Base-by-base conservation (phyloP, 2,329 filamentous ascomycete species). In the Fusarium sp. region DNA sequence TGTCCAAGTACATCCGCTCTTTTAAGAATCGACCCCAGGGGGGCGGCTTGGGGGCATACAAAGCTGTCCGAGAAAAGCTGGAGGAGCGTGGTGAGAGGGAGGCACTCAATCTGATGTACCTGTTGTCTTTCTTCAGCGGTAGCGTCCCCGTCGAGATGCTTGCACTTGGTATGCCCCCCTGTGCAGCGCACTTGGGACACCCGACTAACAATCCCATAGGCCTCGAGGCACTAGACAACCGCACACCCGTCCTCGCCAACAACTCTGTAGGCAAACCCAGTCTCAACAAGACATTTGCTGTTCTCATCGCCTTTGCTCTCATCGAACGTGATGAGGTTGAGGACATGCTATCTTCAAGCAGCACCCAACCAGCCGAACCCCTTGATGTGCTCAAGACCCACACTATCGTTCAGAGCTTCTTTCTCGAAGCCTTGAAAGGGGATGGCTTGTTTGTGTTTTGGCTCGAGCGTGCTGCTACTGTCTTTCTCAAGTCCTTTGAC, bases 311-410 rank as follows among this genome's bases (percentile, higher is more conserved):
- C 4, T 78, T 78, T 56, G 76, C 75, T 32, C 72, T 78, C 20
- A 74, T 78, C 15, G 75, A 78, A 40, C 76, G 76, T 25, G 76
- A 76, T 20, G 75, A 78, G 65, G 68, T 76, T n/a, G 76, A 78
- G 11, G 74, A 78, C 17, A 64, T 66, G 11, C 66, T 75, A 22
- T 75, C 74, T 4, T 60, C 57, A 7, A 71, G 65, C 32, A 75
- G 63, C 61, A 68, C 17, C 68, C 72, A 8, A 67, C 64, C 4
- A 65, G 52, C 50, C 4, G 74, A 78, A 17, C 76, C 73, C 10
- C 62, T 78, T 7, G 76, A 78, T 47, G 71, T 78, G 12, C 54
- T 78, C 33, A 76, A 76, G 58, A 76, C 76, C 3, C 76, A 78
- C 22, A 65, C 65, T 12, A 71, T 78, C 5, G 69, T 78, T 4